Percentiles rank a stretch among this genome's conserved stretches.
Evolutionary conservation across 768 basidiomycete species (phyloP).

Genomic region (Sarcodon sp.): DNA sequence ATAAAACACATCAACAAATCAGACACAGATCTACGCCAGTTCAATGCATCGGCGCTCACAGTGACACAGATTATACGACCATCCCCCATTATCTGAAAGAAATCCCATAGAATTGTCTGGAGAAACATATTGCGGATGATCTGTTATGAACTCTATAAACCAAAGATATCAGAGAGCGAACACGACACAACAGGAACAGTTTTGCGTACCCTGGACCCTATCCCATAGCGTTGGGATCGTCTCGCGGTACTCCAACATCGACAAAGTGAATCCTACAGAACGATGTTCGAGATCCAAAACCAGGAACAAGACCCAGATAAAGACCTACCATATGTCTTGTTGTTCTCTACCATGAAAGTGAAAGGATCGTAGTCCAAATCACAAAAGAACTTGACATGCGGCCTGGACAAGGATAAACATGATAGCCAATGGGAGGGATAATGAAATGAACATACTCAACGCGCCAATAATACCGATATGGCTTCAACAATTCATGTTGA

Average conservation of each 20-base stretch:
- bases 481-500: constrained; percentile 60
- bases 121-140: constrained; percentile 48
- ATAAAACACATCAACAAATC: constrained; percentile 12
- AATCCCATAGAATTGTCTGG: constrained; percentile 60
- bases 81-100: constrained; percentile 59
- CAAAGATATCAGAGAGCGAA: background rate
- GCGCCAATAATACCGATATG: constrained; percentile 84
- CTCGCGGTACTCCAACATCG: constrained; percentile 62
- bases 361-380: constrained; percentile 58
- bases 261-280: constrained; percentile 58
- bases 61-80: constrained; percentile 66
- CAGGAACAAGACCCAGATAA: no score
- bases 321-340: constrained; percentile 66
- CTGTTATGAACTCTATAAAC: constrained; percentile 49
- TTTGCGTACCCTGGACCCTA: constrained; percentile 44
- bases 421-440: background rate
- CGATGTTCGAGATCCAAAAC: no score
- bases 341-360: constrained; percentile 62
- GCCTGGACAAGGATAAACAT: constrained; percentile 21
- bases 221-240: constrained; percentile 80
- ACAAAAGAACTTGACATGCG: constrained; percentile 72
- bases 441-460: constrained; percentile 49
- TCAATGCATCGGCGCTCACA: constrained; percentile 26
- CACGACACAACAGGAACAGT: background rate
- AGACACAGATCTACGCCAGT: background rate